Base-by-base conservation (phyloP, 176 grass and related monocot genomes). In the Avena eriantha region DNA sequence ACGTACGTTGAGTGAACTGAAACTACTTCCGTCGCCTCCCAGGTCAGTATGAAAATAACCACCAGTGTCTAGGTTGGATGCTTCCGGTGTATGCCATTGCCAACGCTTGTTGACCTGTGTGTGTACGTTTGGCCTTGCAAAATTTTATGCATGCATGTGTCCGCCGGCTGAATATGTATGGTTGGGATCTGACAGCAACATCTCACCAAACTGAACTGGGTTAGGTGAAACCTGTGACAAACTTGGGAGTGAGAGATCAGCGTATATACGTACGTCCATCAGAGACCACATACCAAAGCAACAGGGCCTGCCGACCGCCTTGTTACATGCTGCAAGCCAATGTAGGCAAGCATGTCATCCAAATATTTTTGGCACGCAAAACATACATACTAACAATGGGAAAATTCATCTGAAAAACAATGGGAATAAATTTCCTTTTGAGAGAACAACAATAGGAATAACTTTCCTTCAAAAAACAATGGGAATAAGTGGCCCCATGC, bases 61-160 rank as follows among this genome's bases (percentile, higher is more conserved):
- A 16, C 13, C 1, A 4, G 1, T 14, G 43, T 84, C 43, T 60
- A 39, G 47, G 60, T 84, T 88, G 12, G 87, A 50, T 15, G 41
- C 15, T 63, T 79, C 24, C 21, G 51, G 24, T 24, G 24, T 3
- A 51, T 83, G 36, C 5, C 36, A 41, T 41, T 41, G 35, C 14
- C 63, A 88, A 88, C 23, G 46, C 72, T 51, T 71, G 63, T 71
- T 76, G 79, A 88, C 71, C 35, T 69, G 66, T 36, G 66, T 26
- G 4, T 15, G 66, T 36, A 36, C 15, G 29, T 35, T 35, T 22
- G 71, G 36, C 43, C 5, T 75, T 64, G 12, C 43, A 16, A 5
- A 73, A 73, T 2, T 9, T 8, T 26, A 47, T 45, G 68, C 36
- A 49, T 54, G 51, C 51, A 54, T 6, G 51, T 54, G 16, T 15